phyloP scores from a whole-genome alignment of 2,329 filamentous ascomycete species.

The Apiospora koreana region DNA sequence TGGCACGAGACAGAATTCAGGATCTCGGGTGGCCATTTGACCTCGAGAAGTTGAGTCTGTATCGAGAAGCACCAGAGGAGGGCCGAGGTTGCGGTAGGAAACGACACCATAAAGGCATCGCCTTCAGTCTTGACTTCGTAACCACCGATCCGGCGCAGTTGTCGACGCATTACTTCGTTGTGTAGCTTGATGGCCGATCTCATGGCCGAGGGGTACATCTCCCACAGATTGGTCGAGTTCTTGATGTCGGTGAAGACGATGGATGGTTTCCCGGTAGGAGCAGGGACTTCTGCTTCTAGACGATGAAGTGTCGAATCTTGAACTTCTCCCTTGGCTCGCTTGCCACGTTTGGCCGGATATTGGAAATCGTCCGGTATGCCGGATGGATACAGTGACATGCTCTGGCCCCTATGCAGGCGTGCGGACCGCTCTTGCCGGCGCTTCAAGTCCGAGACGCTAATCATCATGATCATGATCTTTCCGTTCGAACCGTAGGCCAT shows the following conservation, averaged over 20 bases:
- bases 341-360: conserved; percentile 63
- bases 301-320: conserved; percentile 85
- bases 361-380: conserved; percentile 70
- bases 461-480: conserved; percentile 99
- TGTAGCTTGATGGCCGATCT: conserved; percentile 94
- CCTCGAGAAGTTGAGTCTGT: conserved; percentile 82
- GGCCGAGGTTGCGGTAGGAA: conserved; percentile 92
- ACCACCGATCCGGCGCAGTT: conserved; percentile 88
- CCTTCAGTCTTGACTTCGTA: conserved; percentile 99
- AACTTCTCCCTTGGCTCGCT: conserved; percentile 63
- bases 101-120: conserved; percentile 99
- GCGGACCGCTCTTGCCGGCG: conserved; percentile 72
- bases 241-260: conserved; percentile 99
- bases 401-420: conserved; percentile 72
- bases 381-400: conserved; percentile 81
- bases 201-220: conserved; percentile 94
- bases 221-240: conserved; percentile 95
- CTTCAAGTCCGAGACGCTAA: conserved; percentile 89
- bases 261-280: conserved; percentile 85
- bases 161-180: conserved; percentile 94
- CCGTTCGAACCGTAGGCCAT: conserved; percentile 92
- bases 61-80: conserved; percentile 96
- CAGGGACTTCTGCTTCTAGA: conserved; percentile 86
- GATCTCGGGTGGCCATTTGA: conserved; percentile 92
- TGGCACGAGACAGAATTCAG: conserved; percentile 83